Evolutionary conservation across 257 asterid genomes (phyloP).

Genomic region (Capsicum baccatum): DNA sequence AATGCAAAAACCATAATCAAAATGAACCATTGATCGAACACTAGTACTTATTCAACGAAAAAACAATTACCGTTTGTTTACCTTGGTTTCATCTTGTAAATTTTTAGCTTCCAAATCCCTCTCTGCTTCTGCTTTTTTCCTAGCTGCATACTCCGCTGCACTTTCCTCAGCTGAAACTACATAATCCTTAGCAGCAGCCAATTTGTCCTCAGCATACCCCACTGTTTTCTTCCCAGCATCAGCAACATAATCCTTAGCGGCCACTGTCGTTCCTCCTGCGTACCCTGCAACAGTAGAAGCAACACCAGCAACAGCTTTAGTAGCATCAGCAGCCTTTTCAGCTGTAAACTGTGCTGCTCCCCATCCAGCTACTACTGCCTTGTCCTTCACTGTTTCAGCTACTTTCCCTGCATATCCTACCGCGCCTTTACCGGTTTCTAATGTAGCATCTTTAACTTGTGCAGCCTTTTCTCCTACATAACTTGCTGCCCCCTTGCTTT

Average conservation of each 20-base stretch:
- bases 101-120: slow-evolving; percentile 41
- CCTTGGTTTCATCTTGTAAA: slow-evolving; percentile 37
- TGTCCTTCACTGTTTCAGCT: slow-evolving; percentile 57
- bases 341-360: slow-evolving; percentile 72
- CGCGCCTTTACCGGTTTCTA: slow-evolving; percentile 58
- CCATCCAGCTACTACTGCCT: slow-evolving; percentile 75
- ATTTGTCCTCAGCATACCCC: slow-evolving; percentile 53
- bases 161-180: slow-evolving; percentile 64
- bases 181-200: slow-evolving; percentile 62
- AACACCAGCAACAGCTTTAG: slow-evolving; percentile 56
- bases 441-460: slow-evolving; percentile 52
- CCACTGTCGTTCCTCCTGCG: slow-evolving; percentile 53
- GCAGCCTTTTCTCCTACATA: slow-evolving; percentile 48
- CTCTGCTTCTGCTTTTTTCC: slow-evolving; percentile 69
- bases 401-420: slow-evolving; percentile 60
- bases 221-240: slow-evolving; percentile 62
- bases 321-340: slow-evolving; percentile 64
- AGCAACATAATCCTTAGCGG: slow-evolving; percentile 62
- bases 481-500: slow-evolving; percentile 45
- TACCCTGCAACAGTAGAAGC: slow-evolving; percentile 61
- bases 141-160: slow-evolving; percentile 69
- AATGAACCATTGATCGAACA: background rate
- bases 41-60: background rate
- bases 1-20: background rate
- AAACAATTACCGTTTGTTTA: slow-evolving; percentile 23